Base-by-base conservation (phyloP, 176 grass and related monocot genomes). In the Lolium multiflorum region DNA sequence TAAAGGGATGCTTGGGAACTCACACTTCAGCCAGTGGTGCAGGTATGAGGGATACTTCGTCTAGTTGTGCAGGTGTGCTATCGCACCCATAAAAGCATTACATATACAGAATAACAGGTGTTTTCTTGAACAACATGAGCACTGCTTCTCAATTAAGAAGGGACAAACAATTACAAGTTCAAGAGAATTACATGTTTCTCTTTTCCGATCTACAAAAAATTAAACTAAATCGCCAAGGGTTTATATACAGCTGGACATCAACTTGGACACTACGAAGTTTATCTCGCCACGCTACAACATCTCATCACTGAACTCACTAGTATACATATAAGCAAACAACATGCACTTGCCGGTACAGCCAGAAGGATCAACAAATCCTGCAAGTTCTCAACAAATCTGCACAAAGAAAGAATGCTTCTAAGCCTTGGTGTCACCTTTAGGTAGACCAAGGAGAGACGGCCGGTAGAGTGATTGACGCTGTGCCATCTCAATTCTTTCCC, bases 401-500 rank as follows among this genome's bases (percentile, higher is more conserved):
- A 52, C 22, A 62, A 47, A 74, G 17, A 56, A 73, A 41, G 17
- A 66, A 65, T 72, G 41, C 6, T 11, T 51, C 58, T 87, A 91
- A 64, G 38, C 58, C 74, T 87, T 78, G 66, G 59, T 66, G 43
- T 90, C 74, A 37, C 56, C 46, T 79, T 83, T 83, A 47, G 84
- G 24, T 28, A 74, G 91, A 57, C 91, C 89, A 67, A 95, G 96
- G 82, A 98, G 93, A 70, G 91, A 94, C 14, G 96, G 91, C 15
- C 88, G 89, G 85, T 90, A 98, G 54, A 98, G 87, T 18, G 79
- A 89, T 10, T 98, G 93, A 25, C 93, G 84, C 14, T 92, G 86
- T 58, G 90, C 84, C 89, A 95, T 79, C 84, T 92, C 91, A 20
- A 98, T 98, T 74, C 93, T 81, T 57, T 98, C 93, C 20, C 93